Evolutionary conservation across 2,329 filamentous ascomycete genomes (phyloP).

Genomic region (Penicillium sclerotigenum): DNA sequence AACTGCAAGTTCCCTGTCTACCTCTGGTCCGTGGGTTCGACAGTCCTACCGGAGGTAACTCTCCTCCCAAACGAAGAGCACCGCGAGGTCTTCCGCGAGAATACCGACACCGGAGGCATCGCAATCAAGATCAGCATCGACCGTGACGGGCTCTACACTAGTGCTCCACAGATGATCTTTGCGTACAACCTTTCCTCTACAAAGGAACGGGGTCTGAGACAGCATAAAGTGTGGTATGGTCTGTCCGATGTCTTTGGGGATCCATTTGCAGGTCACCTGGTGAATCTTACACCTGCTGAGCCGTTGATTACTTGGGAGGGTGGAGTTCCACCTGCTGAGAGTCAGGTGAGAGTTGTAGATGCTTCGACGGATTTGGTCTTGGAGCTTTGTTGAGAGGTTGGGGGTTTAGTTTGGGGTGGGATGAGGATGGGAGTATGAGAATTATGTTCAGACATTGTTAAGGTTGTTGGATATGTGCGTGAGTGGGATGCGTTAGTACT

Average conservation of each 20-base stretch:
- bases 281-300: constrained; percentile 25
- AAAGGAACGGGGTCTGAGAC: background rate
- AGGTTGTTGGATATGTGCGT: background rate
- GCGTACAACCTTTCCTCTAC: constrained; percentile 40
- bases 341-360: constrained; percentile 26
- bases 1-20: constrained; percentile 34
- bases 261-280: constrained; percentile 35
- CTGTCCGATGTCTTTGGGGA: constrained; percentile 46
- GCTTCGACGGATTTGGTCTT: constrained; percentile 26
- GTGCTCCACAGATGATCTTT: constrained; percentile 40
- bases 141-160: constrained; percentile 33
- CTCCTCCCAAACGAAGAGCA: constrained; percentile 29
- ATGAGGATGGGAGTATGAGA: background rate
- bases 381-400: constrained; percentile 23
- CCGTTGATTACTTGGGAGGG: constrained; percentile 30
- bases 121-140: constrained; percentile 42
- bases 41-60: constrained; percentile 20
- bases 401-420: background rate
- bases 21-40: constrained; percentile 38
- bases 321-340: constrained; percentile 34
- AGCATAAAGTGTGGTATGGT: constrained; percentile 40
- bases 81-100: constrained; percentile 36
- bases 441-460: background rate
- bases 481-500: background rate
- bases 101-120: constrained; percentile 39